phyloP scores from a whole-genome alignment of 1,284 basidiomycete species.

The Apiotrichum laibachii region DNA sequence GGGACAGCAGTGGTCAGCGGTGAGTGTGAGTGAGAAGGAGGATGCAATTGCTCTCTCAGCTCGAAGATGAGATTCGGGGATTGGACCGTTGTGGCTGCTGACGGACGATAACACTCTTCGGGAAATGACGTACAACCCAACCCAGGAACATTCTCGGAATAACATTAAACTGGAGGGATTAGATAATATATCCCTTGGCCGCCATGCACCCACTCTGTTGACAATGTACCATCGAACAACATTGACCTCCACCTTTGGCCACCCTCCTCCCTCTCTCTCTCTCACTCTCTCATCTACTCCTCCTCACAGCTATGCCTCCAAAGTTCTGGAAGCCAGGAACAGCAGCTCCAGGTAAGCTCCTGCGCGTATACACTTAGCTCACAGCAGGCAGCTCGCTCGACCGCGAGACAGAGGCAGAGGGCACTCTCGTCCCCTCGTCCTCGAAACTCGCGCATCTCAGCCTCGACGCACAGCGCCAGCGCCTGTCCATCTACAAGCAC shows the following conservation, averaged over 20 bases:
- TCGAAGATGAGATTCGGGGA: too few relatives aligned
- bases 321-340: conserved; percentile 66
- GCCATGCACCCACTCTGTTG: neutral
- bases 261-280: neutral
- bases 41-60: too few relatives aligned
- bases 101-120: too few relatives aligned
- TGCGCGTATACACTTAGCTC: neutral
- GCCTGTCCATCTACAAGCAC: conserved; percentile 84
- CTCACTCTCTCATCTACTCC: neutral
- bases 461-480: conserved; percentile 70
- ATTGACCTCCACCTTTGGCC: neutral
- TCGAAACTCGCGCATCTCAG: conserved; percentile 54
- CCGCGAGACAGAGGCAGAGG: conserved; percentile 67
- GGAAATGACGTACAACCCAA: too few relatives aligned
- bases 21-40: too few relatives aligned
- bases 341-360: conserved; percentile 67
- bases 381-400: conserved; percentile 68
- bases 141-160: too few relatives aligned
- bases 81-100: too few relatives aligned
- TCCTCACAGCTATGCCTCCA: conserved; percentile 26
- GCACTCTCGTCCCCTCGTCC: conserved; percentile 64
- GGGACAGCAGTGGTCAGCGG: too few relatives aligned
- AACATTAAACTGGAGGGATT: neutral
- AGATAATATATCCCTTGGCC: neutral
- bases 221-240: too few relatives aligned